Percentiles rank a stretch among this genome's conserved stretches.
Evolutionary conservation across 2,329 filamentous ascomycete species (phyloP).

Genomic region (Epichloe elymi): DNA sequence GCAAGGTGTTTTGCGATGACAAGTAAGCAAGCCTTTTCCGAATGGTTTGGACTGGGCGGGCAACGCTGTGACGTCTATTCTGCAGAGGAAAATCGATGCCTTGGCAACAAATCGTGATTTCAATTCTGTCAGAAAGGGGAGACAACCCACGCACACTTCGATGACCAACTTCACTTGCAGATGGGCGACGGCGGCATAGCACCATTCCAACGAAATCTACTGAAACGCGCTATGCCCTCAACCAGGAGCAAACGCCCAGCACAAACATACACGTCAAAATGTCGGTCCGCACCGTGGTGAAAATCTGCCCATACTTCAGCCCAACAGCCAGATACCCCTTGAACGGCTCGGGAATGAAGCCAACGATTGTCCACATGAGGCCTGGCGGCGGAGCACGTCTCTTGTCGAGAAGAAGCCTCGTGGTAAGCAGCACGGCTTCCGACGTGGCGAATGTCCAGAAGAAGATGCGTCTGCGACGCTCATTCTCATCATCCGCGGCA

Average conservation of each 20-base stretch:
- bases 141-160: no score
- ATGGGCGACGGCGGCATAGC: not conserved
- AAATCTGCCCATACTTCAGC: slow-evolving; percentile 57
- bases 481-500: slow-evolving; percentile 15
- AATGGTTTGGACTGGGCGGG: no score
- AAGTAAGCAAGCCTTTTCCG: no score
- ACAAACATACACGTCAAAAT: slow-evolving; percentile 69
- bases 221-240: slow-evolving; percentile 12
- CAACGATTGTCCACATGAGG: slow-evolving; percentile 48
- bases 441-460: slow-evolving; percentile 74
- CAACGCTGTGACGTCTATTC: no score
- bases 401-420: slow-evolving; percentile 57
- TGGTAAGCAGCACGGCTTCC: slow-evolving; percentile 59
- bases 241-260: slow-evolving; percentile 44
- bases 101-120: no score
- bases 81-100: no score
- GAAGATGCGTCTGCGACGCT: slow-evolving; percentile 31
- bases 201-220: no score
- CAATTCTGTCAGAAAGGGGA: no score
- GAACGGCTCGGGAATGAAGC: slow-evolving; percentile 53
- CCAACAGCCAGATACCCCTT: slow-evolving; percentile 47
- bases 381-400: slow-evolving; percentile 43
- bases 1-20: no score
- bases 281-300: slow-evolving; percentile 57
- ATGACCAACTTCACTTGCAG: not conserved